phyloP scores from a whole-genome alignment of 768 basidiomycete genomes.

The Agaricus blazei region DNA sequence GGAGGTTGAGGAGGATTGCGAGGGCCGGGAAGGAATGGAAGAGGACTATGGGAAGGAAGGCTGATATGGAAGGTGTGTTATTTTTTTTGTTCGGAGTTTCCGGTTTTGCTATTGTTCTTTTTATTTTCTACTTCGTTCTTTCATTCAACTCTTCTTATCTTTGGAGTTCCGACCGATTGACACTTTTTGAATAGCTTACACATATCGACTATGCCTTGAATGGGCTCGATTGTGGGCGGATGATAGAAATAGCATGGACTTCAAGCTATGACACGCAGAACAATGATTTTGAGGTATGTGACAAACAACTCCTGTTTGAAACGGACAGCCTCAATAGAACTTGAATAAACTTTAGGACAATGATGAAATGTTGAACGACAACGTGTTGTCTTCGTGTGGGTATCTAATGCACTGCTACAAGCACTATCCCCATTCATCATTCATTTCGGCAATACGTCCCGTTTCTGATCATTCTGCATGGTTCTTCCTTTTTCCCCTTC shows the following conservation, averaged over 20 bases:
- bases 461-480: too few species aligned
- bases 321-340: too few species aligned
- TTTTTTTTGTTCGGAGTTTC: slow-evolving; percentile 1
- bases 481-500: too few species aligned
- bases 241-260: slow-evolving; percentile 63
- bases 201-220: slow-evolving; percentile 80
- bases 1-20: slow-evolving; percentile 71
- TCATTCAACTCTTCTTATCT: neutral
- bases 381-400: too few species aligned
- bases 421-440: too few species aligned
- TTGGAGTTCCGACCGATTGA: neutral
- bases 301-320: too few species aligned
- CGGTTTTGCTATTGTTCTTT: neutral
- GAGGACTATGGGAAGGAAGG: slow-evolving; percentile 65
- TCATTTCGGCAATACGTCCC: too few species aligned
- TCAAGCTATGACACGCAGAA: neutral
- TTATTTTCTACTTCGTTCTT: neutral
- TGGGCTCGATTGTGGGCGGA: slow-evolving; percentile 81
- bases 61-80: slow-evolving; percentile 85
- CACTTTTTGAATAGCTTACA: slow-evolving; percentile 50
- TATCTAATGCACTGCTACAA: too few species aligned
- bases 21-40: slow-evolving; percentile 90
- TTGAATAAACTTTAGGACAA: too few species aligned
- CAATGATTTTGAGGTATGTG: neutral
- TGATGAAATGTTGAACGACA: too few species aligned